Conservation (phyloP, 139 green algal genomes). For the Asterochloris sp. region DNA sequence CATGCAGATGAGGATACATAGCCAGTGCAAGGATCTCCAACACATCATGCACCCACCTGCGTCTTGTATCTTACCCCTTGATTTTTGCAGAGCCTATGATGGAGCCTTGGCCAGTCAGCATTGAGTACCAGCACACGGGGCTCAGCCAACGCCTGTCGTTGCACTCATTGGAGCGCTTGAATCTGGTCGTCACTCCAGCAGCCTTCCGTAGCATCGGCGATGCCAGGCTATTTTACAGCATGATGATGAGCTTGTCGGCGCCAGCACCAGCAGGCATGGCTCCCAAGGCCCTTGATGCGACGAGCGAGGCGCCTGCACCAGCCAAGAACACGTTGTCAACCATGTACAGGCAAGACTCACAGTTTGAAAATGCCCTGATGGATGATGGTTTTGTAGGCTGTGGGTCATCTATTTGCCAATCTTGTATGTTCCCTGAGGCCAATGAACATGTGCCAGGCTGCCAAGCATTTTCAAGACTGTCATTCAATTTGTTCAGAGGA, state of each 20-base stretch:
- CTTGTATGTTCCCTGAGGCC: no score
- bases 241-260: slow-evolving; percentile 7
- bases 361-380: background rate
- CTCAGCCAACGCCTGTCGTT: slow-evolving; percentile 2
- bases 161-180: slow-evolving; percentile 20
- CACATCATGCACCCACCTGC: background rate
- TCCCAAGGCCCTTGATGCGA: no score
- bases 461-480: no score
- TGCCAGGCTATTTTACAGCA: slow-evolving; percentile 14
- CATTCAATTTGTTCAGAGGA: no score
- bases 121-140: slow-evolving; percentile 2
- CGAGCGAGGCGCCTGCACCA: no score
- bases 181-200: slow-evolving; percentile 28
- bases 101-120: slow-evolving; percentile 25
- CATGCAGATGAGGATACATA: background rate
- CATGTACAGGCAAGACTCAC: slow-evolving; percentile 13
- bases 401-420: background rate
- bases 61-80: background rate
- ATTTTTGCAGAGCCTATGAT: slow-evolving; percentile 26
- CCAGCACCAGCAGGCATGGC: no score
- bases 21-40: background rate
- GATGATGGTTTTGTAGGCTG: background rate
- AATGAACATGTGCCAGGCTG: no score
- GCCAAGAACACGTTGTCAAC: slow-evolving; percentile 5
- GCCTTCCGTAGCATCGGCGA: slow-evolving; percentile 39